These are phyloP conservation scores for Syncephalastrum racemosum DNA, from an alignment of 371 early-diverging fungal species.

Conservation along the genomic window DNA sequence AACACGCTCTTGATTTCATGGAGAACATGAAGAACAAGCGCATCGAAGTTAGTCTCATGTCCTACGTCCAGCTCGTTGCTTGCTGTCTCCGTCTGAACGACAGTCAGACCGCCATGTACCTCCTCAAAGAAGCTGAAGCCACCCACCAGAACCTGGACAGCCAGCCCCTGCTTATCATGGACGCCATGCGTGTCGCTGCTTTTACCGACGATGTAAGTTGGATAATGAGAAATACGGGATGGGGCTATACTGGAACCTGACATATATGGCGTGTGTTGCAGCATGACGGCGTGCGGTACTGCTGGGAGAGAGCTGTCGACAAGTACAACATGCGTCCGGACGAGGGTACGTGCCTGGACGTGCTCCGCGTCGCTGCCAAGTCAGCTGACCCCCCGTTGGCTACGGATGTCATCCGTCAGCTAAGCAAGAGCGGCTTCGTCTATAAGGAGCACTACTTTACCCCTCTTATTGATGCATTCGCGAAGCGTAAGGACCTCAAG, in stretches of 20 bases:
- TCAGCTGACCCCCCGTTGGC: constrained; percentile 58
- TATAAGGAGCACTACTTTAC: constrained; percentile 70
- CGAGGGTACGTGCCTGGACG: constrained; percentile 64
- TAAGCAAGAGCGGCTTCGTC: constrained; percentile 53
- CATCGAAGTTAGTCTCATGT: constrained; percentile 33
- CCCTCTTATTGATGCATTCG: constrained; percentile 70
- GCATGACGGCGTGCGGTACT: constrained; percentile 42
- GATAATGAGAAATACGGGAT: not conserved
- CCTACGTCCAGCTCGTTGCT: constrained; percentile 39
- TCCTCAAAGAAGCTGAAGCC: constrained; percentile 54
- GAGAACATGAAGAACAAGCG: constrained; percentile 45
- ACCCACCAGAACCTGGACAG: constrained; percentile 36
- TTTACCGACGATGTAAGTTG: constrained; percentile 36
- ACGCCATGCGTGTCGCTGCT: constrained; percentile 50
- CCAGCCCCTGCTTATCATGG: constrained; percentile 43
- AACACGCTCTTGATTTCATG: constrained; percentile 47
- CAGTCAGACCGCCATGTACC: constrained; percentile 39
- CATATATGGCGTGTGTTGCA: not conserved
- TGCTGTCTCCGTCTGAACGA: constrained; percentile 36
- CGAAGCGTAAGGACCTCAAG: constrained; percentile 52
- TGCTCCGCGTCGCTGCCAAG: constrained; percentile 63
- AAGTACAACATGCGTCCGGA: constrained; percentile 46
- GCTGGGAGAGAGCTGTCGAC: constrained; percentile 53
- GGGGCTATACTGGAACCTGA: not conserved
- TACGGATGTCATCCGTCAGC: constrained; percentile 55